phyloP scores from a whole-genome alignment of 2,329 filamentous ascomycete species.

The Incumbomyces lentus region DNA sequence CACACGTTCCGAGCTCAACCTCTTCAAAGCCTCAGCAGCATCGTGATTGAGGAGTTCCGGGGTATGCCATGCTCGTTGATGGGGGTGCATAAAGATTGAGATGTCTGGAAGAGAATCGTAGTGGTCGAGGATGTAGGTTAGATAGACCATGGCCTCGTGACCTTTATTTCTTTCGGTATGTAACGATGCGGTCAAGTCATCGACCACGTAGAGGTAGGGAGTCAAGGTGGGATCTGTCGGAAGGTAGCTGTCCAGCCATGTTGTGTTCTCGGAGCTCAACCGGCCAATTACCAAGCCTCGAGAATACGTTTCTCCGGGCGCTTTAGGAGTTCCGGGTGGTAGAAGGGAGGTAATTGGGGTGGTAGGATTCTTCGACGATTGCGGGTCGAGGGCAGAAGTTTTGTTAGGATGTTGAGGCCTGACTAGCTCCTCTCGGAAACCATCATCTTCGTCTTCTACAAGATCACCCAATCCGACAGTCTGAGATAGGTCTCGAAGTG shows the following conservation, averaged over 20 bases:
- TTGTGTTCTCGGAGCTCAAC: constrained; percentile 13
- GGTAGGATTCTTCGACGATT: not conserved
- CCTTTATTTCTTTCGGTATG: constrained; percentile 51
- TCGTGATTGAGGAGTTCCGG: constrained; percentile 43
- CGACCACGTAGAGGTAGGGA: constrained; percentile 41
- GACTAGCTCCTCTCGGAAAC: not conserved
- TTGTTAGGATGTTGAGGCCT: not conserved
- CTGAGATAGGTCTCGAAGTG: constrained; percentile 1
- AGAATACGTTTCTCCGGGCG: constrained; percentile 42
- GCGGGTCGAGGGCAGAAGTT: not conserved
- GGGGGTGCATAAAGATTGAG: constrained; percentile 50
- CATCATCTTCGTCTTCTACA: constrained; percentile 1
- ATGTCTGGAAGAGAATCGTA: constrained; percentile 47
- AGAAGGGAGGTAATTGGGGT: constrained; percentile 7
- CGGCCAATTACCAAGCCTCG: constrained; percentile 41
- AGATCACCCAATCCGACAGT: constrained; percentile 3
- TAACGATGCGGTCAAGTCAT: constrained; percentile 40
- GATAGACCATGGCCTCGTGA: constrained; percentile 52
- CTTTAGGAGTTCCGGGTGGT: constrained; percentile 30
- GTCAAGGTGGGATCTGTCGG: constrained; percentile 35
- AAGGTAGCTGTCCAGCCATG: constrained; percentile 42
- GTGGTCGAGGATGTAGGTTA: constrained; percentile 53
- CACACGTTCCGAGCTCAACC: constrained; percentile 43
- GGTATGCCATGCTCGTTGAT: constrained; percentile 50
- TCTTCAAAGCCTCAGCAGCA: constrained; percentile 40